Percentiles rank a stretch among this genome's conserved stretches.
phyloP scores from a whole-genome alignment of 257 asterid species.

The Eustoma russellianum region DNA sequence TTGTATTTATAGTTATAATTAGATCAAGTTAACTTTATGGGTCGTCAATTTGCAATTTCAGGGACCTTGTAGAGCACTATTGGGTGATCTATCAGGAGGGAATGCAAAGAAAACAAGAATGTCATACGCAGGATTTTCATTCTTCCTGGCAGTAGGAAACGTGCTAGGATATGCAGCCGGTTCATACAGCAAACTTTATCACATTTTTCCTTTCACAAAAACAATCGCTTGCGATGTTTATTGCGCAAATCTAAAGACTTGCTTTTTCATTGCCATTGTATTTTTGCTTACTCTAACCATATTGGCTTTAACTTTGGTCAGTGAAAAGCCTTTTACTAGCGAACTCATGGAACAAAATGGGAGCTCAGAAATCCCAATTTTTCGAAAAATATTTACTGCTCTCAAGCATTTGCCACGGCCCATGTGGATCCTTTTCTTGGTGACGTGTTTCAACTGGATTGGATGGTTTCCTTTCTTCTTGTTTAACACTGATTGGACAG shows the following conservation, averaged over 20 bases:
- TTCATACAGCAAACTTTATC: constrained; percentile 9
- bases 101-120: constrained; percentile 18
- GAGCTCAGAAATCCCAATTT: constrained; percentile 4
- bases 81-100: constrained; percentile 31
- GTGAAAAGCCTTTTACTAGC: constrained; percentile 26
- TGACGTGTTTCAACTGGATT: constrained; percentile 33
- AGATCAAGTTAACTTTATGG: no score
- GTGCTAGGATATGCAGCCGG: constrained; percentile 28
- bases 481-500: constrained; percentile 48
- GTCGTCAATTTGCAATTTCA: constrained; percentile 9
- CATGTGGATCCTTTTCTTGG: constrained; percentile 19
- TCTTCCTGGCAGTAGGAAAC: constrained; percentile 43
- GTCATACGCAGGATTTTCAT: constrained; percentile 30
- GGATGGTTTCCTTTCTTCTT: constrained; percentile 33
- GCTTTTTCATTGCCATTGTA: constrained; percentile 22
- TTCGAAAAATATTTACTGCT: constrained; percentile 14
- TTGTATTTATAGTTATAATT: no score
- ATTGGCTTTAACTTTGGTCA: constrained; percentile 7
- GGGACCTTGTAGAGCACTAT: constrained; percentile 34
- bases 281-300: neutral
- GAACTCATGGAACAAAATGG: neutral
- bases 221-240: constrained; percentile 34
- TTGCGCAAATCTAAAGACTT: constrained; percentile 41
- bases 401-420: constrained; percentile 9
- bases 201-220: constrained; percentile 22